A percentile compares a stretch with the other conserved stretches of the same genome.
Conservation (phyloP, 345 rosid species). For the Gossypium mustelinum region DNA sequence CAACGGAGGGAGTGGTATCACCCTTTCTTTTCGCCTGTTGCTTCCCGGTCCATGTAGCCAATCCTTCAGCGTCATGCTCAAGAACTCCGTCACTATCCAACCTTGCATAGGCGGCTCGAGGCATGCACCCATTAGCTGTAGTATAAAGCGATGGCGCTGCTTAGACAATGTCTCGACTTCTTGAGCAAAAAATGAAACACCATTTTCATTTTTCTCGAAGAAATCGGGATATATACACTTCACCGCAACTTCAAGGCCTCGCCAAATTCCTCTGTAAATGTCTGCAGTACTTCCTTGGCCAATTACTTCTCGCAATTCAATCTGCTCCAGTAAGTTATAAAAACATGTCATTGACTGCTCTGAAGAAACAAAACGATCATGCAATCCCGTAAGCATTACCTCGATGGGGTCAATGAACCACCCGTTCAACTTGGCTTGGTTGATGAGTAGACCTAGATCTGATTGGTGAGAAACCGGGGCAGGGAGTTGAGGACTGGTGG, state of each 20-base stretch:
- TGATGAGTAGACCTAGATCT: conserved; percentile 18
- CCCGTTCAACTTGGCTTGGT: conserved; percentile 46
- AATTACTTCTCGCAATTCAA: conserved; percentile 37
- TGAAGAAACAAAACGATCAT: neutral
- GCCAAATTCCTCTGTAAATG: conserved; percentile 46
- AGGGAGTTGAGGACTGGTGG: conserved; percentile 19
- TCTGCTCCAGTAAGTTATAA: conserved; percentile 20
- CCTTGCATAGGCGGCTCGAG: conserved; percentile 45
- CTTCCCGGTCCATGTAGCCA: conserved; percentile 51
- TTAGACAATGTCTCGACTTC: neutral
- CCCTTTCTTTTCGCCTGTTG: conserved; percentile 26
- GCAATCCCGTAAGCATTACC: conserved; percentile 19
- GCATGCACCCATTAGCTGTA: conserved; percentile 57
- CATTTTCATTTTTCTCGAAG: conserved; percentile 35
- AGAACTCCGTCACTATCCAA: conserved; percentile 50
- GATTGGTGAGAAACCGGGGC: conserved; percentile 14
- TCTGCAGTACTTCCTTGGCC: conserved; percentile 54
- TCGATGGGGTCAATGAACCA: conserved; percentile 50
- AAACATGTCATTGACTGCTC: too few species aligned
- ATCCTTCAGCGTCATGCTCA: conserved; percentile 45
- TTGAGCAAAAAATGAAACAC: neutral
- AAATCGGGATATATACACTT: conserved; percentile 48
- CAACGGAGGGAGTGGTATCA: conserved; percentile 39
- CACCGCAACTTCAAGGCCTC: conserved; percentile 59
- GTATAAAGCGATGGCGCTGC: conserved; percentile 49